These are phyloP conservation scores for Umbelopsis ramanniana DNA, from an alignment of 192 early-diverging fungal species.

Conservation along the genomic window DNA sequence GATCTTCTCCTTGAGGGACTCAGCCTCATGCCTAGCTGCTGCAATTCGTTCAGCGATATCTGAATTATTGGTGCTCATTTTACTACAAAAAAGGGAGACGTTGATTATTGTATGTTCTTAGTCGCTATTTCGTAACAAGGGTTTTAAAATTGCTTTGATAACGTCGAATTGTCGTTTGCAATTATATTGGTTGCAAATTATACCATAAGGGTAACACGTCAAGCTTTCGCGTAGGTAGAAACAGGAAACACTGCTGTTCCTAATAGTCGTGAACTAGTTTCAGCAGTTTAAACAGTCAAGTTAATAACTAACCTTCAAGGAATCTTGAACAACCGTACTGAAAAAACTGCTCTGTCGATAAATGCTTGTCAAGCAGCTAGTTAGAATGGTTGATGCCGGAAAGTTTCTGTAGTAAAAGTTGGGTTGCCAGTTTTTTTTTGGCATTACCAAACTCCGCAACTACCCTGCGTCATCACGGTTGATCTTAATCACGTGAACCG, in stretches of 20 bases:
- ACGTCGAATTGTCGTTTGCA: background rate
- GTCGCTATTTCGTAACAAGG: background rate
- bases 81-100: constrained; percentile 1
- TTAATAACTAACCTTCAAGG: constrained; percentile 9
- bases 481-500: background rate
- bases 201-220: background rate
- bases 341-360: background rate
- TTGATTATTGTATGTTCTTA: background rate
- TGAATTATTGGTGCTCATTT: constrained; percentile 31
- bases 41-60: constrained; percentile 92
- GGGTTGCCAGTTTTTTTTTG: constrained; percentile 2
- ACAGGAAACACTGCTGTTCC: background rate
- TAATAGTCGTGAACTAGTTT: background rate
- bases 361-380: constrained; percentile 1
- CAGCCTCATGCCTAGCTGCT: constrained; percentile 91
- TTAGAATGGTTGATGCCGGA: background rate
- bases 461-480: background rate
- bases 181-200: background rate
- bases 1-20: constrained; percentile 95
- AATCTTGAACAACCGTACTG: constrained; percentile 17
- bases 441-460: background rate
- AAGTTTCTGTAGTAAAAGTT: background rate
- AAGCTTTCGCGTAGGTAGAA: background rate
- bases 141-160: background rate
- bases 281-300: background rate